Evolutionary conservation across 495 filamentous ascomycete genomes (phyloP), one percentile per base, ranked within the genome.

Genomic region (Trypethelium eluteriae): DNA sequence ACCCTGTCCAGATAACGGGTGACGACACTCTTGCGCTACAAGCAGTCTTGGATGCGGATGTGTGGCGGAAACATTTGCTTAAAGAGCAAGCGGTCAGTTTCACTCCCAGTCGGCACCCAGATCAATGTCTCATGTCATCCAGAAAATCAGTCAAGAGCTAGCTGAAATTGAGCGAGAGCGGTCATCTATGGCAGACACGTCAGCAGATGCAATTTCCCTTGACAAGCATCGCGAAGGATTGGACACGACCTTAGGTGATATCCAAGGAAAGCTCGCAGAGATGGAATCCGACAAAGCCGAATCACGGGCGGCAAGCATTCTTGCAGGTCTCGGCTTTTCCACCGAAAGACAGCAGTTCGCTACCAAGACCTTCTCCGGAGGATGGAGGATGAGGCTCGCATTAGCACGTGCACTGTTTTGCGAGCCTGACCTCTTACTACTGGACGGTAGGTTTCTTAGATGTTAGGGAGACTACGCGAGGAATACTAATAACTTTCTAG

Each of bases 221-320:
- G 93, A 96, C 73, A 83, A 86, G 67, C 89, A 96, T 57, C 85
- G 94, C 63, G 94, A 98, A 75, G 92, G 91, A 11, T 82, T 94
- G 32, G 95, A 98, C 75, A 84, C 86, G 56, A 92, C 91, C 6
- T 80, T 99, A 56, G 89, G 87, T 64, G 94, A 99, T 74, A 89
- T 98, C 64, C 90, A 98, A 70, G 75, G 83, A 18, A 99, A 99
- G 76, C 85, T 99, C 46, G 83, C 94, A 38, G 94, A 99, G 75
- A 99, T 99, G 94, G 95, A 99, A 73, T 96, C 94, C 2, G 94
- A 99, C 77, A 98, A 96, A 79, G 94, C 94, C 61, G 94, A 98
- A 73, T 89, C 95, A 66, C 83, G 95, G 73, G 94, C 94, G 7
- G 94, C 94, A 12, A 95, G 89, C 73, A 99, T 99, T 71, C 81